A percentile compares a stretch with the other conserved stretches of the same genome.
Conservation (phyloP, 352 stramenopile genomes). For the Globisporangium cederbergense region DNA sequence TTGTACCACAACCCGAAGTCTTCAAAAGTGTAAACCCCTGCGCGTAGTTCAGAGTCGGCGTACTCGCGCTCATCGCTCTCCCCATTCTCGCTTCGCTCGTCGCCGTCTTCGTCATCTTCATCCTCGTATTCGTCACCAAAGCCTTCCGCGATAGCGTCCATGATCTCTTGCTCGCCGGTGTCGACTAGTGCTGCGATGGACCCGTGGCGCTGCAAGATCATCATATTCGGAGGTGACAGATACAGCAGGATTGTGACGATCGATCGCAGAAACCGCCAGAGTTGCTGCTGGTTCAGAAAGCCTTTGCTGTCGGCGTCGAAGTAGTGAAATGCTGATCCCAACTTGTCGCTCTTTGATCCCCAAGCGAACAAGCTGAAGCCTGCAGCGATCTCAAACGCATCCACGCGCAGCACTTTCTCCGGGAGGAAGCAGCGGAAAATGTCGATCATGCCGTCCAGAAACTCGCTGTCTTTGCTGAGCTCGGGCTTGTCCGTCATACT, state of each 20-base stretch:
- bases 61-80: conserved; percentile 21
- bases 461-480: conserved; percentile 72
- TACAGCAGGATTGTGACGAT: conserved; percentile 72
- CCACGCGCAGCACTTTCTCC: conserved; percentile 57
- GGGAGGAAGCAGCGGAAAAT: conserved; percentile 75
- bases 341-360: conserved; percentile 86
- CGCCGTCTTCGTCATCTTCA: conserved; percentile 25
- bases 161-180: conserved; percentile 70
- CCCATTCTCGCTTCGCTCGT: conserved; percentile 26
- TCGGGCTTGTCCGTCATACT: conserved; percentile 72
- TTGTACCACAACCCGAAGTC: conserved; percentile 88
- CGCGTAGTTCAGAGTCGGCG: conserved; percentile 45
- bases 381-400: conserved; percentile 81
- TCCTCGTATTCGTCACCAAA: conserved; percentile 36
- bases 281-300: conserved; percentile 71
- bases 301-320: conserved; percentile 82
- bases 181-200: conserved; percentile 76
- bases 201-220: conserved; percentile 47
- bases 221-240: conserved; percentile 63
- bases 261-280: conserved; percentile 84
- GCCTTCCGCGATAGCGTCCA: conserved; percentile 71
- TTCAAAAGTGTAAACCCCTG: conserved; percentile 76
- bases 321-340: conserved; percentile 80
- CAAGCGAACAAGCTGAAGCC: conserved; percentile 79
- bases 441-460: conserved; percentile 72